Evolutionary conservation across 768 basidiomycete species (phyloP).

Genomic region (Lentinula sp.): DNA sequence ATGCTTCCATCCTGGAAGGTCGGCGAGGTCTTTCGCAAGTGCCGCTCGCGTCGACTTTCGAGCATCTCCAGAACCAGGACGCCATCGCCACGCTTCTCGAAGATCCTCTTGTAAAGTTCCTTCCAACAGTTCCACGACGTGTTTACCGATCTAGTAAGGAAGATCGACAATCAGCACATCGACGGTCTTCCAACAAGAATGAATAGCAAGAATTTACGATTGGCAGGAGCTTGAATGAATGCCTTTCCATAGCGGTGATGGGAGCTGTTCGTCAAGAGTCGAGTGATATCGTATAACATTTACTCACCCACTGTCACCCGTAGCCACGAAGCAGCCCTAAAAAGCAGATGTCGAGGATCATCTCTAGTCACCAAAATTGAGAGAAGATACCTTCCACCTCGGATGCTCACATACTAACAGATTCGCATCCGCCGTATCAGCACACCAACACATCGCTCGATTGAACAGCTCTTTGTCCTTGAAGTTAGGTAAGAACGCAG

Average conservation of each 20-base stretch:
- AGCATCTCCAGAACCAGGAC: constrained; percentile 5
- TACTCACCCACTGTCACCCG: constrained; percentile 6
- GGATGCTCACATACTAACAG: constrained; percentile 5
- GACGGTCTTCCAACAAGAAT: too few species aligned
- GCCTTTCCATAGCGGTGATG: not conserved
- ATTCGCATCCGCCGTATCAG: constrained; percentile 6
- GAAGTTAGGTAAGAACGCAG: not conserved
- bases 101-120: not conserved
- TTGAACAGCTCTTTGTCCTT: constrained; percentile 4
- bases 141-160: not conserved
- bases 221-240: constrained; percentile 4
- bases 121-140: not conserved
- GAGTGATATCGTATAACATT: not conserved
- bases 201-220: not conserved
- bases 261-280: not conserved
- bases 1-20: constrained; percentile 4
- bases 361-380: not conserved
- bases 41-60: not conserved
- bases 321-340: not conserved
- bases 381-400: not conserved
- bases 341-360: not conserved
- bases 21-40: constrained; percentile 1
- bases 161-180: not conserved
- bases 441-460: constrained; percentile 7
- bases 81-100: constrained; percentile 5